Base-by-base conservation (phyloP, 495 filamentous ascomycete genomes). In the Durotheca rogersii region DNA sequence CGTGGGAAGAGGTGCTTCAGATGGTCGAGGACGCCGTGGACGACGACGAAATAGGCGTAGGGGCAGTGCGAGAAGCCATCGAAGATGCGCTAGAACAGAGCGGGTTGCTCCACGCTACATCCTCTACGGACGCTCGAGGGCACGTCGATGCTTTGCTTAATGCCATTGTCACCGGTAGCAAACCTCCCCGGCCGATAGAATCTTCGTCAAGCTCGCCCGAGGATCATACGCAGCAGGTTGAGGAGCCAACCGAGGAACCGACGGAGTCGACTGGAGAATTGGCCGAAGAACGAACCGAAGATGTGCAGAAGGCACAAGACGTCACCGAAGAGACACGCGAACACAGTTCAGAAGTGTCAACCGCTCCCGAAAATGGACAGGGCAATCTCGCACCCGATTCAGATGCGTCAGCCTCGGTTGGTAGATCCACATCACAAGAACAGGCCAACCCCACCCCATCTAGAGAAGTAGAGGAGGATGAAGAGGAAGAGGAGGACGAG, bases 1-100 rank as follows among this genome's bases (percentile, higher is more conserved):
- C 64, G n/a, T 84, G 81, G 76, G 71, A 76, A n/a, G 72, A 76
- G 20, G 68, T 81, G 20, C 75, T 71, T 35, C 62, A 63, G 17
- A 74, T 78, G 60, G 76, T 83, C 2, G 72, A 81, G 47, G 68
- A 81, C 35, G 71, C 72, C 4, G 69, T 82, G 41, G 73, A 76
- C 41, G 68, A 78, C 42, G 80, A 82, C 42, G 79, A 78, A 46
- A 51, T 71, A 27, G 73, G 72, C 16, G 49, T 74, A 16, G 70
- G 67, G 3, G 57, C 63, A 6, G 62, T 76, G 11, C 56, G 66
- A n/a, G 70, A 72, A 25, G 67, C 72, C 2, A 67, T 77, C 14
- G 66, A 68, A 27, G 61, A 72, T n/a, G 71, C 73, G 4, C 51
- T 77, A 5, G 60, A 67, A 47, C 63, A 74, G 42, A 72, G 71